Conservation (phyloP, 2,329 filamentous ascomycete genomes). For the Neofusicoccum laricinum region DNA sequence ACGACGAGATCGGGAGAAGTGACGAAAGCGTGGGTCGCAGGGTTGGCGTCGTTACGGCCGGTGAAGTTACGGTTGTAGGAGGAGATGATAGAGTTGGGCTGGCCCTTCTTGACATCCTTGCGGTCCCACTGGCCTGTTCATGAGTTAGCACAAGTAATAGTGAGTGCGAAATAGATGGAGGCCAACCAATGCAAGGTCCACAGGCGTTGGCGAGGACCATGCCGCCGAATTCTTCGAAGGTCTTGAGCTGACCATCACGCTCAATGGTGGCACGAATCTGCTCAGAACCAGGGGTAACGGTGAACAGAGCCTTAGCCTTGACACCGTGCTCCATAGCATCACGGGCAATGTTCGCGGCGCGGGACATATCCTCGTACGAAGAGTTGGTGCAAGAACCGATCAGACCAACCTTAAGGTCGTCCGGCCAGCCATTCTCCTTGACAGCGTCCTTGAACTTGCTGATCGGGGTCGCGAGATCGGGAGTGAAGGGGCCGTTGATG, state of each 20-base stretch:
- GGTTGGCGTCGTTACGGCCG: constrained; percentile 94
- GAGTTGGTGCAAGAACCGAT: constrained; percentile 99
- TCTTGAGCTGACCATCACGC: constrained; percentile 86
- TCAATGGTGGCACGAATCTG: constrained; percentile 93
- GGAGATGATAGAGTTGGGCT: constrained; percentile 93
- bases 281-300: constrained; percentile 93
- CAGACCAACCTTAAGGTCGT: constrained; percentile 92
- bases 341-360: constrained; percentile 84
- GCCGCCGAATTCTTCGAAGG: constrained; percentile 94
- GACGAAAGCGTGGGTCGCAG: constrained; percentile 89
- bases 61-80: constrained; percentile 99
- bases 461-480: constrained; percentile 94
- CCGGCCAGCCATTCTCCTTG: constrained; percentile 92
- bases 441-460: constrained; percentile 96
- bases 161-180: not conserved
- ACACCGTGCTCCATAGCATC: constrained; percentile 89
- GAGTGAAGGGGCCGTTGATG: constrained; percentile 98
- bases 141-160: not conserved
- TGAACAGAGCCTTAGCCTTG: constrained; percentile 91
- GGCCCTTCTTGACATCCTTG: constrained; percentile 88
- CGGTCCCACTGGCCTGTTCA: constrained; percentile 77
- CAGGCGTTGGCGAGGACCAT: constrained; percentile 95
- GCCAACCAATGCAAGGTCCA: constrained; percentile 58
- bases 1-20: constrained; percentile 88
- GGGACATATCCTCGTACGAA: constrained; percentile 83